Evolutionary conservation across 129 eudicot genomes (phyloP), one percentile per base, ranked within the genome.

Genomic region (Tagetes erecta): DNA sequence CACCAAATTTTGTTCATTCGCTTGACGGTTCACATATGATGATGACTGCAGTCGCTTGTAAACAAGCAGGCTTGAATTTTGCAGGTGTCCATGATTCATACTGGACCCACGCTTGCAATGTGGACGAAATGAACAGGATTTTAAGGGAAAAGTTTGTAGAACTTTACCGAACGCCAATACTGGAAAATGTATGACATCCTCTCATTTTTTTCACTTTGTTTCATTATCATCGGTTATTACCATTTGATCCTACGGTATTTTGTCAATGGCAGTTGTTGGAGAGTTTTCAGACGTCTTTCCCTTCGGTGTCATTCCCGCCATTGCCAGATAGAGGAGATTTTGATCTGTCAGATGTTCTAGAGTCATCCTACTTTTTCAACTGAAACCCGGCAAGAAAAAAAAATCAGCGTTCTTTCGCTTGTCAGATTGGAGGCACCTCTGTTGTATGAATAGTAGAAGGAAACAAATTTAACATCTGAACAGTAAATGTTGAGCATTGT

Each of bases 31-130:
- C 99, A 37, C 97, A 94, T 73, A 94, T 94, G 99, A 94, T 91
- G 99, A 94, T 94, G 97, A 94, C 99, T 52, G 99, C 99, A 2
- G 78, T 86, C 42, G 96, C 96, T 56, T 88, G 97, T 86, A 91
- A 82, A 72, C 83, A 74, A 13, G 97, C 96, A 36, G 97, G 97
- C 81, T 84, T 94, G 71, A 86, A 82, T 72, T 94, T 92, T 81
- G 96, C 97, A 92, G 99, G 99, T 59, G 99, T 94, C 68, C 99
- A 94, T 82, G 99, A 91, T 88, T 94, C 99, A 63, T 94, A 94
- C 68, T 94, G 99, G 99, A 91, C 97, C 3, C 99, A 94, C 84
- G 99, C 99, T 70, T 90, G 97, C 76, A 86, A 94, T 67, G 96
- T 94, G 52, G 94, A 94, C 67, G 82, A 77, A 64, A 81, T 94